Conservation (phyloP, 1,284 basidiomycete species). For the Polyporus tsugae region DNA sequence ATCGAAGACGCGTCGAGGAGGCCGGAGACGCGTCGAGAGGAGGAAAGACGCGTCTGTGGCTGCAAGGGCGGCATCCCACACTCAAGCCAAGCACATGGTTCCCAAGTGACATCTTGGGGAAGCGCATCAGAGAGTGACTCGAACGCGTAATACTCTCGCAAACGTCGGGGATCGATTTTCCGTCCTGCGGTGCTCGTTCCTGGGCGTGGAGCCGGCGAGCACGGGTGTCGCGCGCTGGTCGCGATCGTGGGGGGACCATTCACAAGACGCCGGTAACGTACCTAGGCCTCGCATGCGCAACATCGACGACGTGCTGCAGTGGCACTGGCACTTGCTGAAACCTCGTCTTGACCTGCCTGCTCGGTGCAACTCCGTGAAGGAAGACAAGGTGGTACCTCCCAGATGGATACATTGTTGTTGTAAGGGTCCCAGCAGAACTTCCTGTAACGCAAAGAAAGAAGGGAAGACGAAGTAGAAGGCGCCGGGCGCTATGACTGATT, state of each 20-base stretch:
- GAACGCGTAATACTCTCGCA: conserved; percentile 21
- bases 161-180: conserved; percentile 23
- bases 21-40: conserved; percentile 27
- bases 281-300: too few species aligned
- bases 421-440: conserved; percentile 20
- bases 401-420: conserved; percentile 30
- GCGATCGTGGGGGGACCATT: background rate
- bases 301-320: background rate
- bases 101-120: conserved; percentile 26
- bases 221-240: conserved; percentile 11
- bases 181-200: conserved; percentile 19
- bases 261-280: conserved; percentile 18
- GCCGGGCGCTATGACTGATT: conserved; percentile 10
- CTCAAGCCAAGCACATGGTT: conserved; percentile 26
- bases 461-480: conserved; percentile 27
- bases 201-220: conserved; percentile 21
- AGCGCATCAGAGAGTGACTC: conserved; percentile 31
- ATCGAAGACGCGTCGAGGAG: conserved; percentile 18
- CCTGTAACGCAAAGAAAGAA: conserved; percentile 17
- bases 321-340: background rate
- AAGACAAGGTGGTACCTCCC: conserved; percentile 20
- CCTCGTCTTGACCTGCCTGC: background rate
- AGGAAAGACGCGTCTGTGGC: conserved; percentile 35
- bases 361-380: conserved; percentile 10
- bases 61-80: conserved; percentile 25